Percentiles rank a stretch among this genome's conserved stretches.
Conservation (phyloP, 2,329 filamentous ascomycete species). For the Ceratocystis colombiana region DNA sequence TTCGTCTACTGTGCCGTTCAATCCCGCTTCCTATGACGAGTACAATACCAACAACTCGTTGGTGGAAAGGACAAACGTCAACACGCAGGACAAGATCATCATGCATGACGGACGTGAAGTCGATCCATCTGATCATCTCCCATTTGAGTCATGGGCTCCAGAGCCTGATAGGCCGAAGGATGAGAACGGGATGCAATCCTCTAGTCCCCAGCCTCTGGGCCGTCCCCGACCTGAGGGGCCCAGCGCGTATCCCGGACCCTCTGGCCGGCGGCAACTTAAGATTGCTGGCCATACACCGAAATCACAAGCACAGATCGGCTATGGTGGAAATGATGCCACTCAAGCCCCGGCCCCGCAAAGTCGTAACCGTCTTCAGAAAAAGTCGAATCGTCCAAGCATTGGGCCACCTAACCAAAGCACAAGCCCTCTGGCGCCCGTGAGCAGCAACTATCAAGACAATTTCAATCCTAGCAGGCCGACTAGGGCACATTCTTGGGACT, state of each 20-base stretch:
- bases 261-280: constrained; percentile 41
- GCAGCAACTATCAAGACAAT: constrained; percentile 31
- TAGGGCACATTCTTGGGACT: constrained; percentile 45
- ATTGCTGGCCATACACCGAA: constrained; percentile 41
- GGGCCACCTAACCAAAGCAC: constrained; percentile 34
- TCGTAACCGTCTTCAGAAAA: constrained; percentile 58
- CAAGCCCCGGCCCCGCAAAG: constrained; percentile 30
- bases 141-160: constrained; percentile 66
- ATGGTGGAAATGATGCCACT: constrained; percentile 30
- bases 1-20: constrained; percentile 56
- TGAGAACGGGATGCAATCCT: constrained; percentile 27
- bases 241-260: constrained; percentile 31
- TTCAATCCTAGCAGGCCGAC: constrained; percentile 38
- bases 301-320: constrained; percentile 30
- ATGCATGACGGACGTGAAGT: constrained; percentile 65
- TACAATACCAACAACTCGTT: constrained; percentile 51
- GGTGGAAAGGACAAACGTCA: constrained; percentile 29
- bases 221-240: constrained; percentile 43
- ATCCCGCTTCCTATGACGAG: constrained; percentile 64
- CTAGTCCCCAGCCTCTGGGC: constrained; percentile 32
- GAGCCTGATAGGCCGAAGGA: constrained; percentile 51
- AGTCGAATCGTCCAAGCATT: constrained; percentile 40
- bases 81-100: constrained; percentile 56
- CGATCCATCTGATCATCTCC: constrained; percentile 71
- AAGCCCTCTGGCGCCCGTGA: constrained; percentile 41